Evolutionary conservation across 2,329 filamentous ascomycete genomes (phyloP).

Genomic region (Fusarium veterinarium): DNA sequence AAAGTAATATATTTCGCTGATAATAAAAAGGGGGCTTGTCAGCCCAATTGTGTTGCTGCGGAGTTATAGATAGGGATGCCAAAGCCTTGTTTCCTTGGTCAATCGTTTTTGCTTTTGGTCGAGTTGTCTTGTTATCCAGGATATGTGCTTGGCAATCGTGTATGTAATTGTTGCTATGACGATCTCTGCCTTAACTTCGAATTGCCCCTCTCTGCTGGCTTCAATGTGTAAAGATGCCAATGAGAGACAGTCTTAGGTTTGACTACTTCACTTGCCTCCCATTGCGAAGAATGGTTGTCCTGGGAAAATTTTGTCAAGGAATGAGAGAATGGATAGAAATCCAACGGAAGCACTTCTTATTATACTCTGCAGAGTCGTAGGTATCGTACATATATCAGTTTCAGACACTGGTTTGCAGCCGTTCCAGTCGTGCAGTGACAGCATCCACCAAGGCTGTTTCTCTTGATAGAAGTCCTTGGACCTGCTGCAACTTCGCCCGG

Average conservation of each 20-base stretch:
- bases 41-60: not conserved
- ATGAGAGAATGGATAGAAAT: slow-evolving; percentile 5
- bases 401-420: slow-evolving; percentile 55
- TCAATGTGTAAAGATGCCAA: not conserved
- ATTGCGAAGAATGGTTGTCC: not conserved
- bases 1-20: slow-evolving; percentile 20
- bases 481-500: slow-evolving; percentile 71
- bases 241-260: not conserved
- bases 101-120: slow-evolving; percentile 5
- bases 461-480: slow-evolving; percentile 71
- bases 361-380: slow-evolving; percentile 21
- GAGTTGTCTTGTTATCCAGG: not conserved
- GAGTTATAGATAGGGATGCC: not conserved
- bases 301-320: not conserved
- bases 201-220: not conserved
- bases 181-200: slow-evolving; percentile 15
- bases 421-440: slow-evolving; percentile 70
- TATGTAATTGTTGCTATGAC: not conserved
- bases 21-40: not conserved
- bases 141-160: not conserved
- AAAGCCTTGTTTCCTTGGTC: not conserved
- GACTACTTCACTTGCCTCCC: not conserved
- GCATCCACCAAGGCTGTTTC: slow-evolving; percentile 77
- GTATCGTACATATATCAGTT: slow-evolving; percentile 40
- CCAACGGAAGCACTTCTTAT: slow-evolving; percentile 23